phyloP scores from a whole-genome alignment of 1,139 yeast species.

The Saccharomyces hybrid region DNA sequence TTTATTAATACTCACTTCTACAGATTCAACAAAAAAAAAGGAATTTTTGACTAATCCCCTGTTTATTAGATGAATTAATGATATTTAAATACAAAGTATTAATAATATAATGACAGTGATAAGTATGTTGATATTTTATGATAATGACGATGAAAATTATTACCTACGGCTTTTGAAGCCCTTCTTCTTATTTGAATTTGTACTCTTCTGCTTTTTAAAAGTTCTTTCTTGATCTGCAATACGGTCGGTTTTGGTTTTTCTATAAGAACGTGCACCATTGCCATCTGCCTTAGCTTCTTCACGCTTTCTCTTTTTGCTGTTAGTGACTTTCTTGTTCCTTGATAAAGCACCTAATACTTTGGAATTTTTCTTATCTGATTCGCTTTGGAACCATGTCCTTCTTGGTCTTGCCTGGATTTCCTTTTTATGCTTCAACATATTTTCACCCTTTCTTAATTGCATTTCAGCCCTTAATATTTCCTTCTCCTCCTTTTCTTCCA shows the following conservation, averaged over 20 bases:
- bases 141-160: constrained; percentile 1
- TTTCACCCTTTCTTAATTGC: constrained; percentile 80
- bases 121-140: not conserved
- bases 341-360: constrained; percentile 26
- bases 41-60: not conserved
- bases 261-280: constrained; percentile 45
- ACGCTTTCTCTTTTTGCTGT: constrained; percentile 53
- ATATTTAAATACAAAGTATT: not conserved
- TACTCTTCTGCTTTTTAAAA: constrained; percentile 33
- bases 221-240: constrained; percentile 40
- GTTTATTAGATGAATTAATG: not conserved
- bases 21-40: not conserved
- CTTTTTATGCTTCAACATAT: constrained; percentile 65
- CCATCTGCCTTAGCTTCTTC: constrained; percentile 41
- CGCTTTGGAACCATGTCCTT: constrained; percentile 93
- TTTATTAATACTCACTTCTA: not conserved
- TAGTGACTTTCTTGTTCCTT: constrained; percentile 44
- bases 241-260: constrained; percentile 66
- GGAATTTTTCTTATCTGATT: constrained; percentile 54
- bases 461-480: constrained; percentile 83
- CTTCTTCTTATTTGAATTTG: constrained; percentile 25
- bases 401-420: constrained; percentile 88
- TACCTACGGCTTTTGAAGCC: constrained; percentile 13
- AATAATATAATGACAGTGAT: not conserved
- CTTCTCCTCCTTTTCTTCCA: constrained; percentile 84